Evolutionary conservation across 2,329 filamentous ascomycete genomes (phyloP).

Genomic region (Macroventuria anomochaeta): DNA sequence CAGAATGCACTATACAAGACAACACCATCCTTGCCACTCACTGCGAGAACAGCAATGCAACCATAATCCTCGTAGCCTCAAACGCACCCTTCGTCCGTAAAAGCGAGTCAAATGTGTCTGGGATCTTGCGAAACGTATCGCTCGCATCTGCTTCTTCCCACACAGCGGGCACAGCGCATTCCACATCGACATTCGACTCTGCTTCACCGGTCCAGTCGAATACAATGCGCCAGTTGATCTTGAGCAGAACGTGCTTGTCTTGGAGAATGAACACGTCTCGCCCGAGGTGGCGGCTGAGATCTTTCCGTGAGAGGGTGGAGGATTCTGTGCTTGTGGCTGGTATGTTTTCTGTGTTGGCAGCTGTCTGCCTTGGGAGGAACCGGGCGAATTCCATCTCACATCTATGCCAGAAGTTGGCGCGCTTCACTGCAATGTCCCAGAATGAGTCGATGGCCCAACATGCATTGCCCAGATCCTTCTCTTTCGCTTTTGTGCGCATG

Average conservation of each 20-base stretch:
- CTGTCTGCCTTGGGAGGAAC: slow-evolving; percentile 24
- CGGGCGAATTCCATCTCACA: slow-evolving; percentile 58
- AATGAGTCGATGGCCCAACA: slow-evolving; percentile 74
- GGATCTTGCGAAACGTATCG: slow-evolving; percentile 63
- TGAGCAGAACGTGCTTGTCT: slow-evolving; percentile 53
- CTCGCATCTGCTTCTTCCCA: slow-evolving; percentile 68
- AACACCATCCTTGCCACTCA: background rate
- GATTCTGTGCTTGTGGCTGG: slow-evolving; percentile 20
- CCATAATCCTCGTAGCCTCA: slow-evolving; percentile 64
- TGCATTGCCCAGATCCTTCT: slow-evolving; percentile 64
- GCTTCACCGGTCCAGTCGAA: slow-evolving; percentile 80
- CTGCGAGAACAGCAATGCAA: slow-evolving; percentile 60
- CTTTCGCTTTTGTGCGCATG: slow-evolving; percentile 49
- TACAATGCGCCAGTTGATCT: slow-evolving; percentile 67
- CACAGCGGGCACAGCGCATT: slow-evolving; percentile 64
- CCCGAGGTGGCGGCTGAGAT: slow-evolving; percentile 58
- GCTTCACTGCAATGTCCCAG: slow-evolving; percentile 65
- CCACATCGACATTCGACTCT: slow-evolving; percentile 62
- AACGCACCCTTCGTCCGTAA: slow-evolving; percentile 63
- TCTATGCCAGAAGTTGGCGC: slow-evolving; percentile 68
- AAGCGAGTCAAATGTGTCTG: slow-evolving; percentile 66
- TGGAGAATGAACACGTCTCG: slow-evolving; percentile 36
- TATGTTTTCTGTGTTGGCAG: slow-evolving; percentile 28
- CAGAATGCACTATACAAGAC: background rate
- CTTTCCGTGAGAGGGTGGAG: slow-evolving; percentile 45